A percentile compares a stretch with the other conserved stretches of the same genome.
phyloP scores from a whole-genome alignment of 2,329 filamentous ascomycete genomes.

The Orbilia ellipsospora region DNA sequence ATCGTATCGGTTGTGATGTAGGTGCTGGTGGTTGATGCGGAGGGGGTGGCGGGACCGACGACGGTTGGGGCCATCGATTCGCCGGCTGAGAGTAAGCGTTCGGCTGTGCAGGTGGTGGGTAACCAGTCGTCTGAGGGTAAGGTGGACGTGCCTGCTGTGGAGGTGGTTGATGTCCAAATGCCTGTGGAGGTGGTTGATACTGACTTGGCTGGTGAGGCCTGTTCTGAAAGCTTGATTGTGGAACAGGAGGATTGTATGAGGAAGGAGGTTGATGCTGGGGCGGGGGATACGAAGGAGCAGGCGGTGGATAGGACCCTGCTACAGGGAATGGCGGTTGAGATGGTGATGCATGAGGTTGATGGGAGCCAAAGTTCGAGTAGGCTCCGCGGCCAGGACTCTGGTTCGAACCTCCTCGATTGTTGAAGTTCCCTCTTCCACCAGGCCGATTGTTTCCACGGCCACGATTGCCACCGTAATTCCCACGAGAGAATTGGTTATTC shows the following conservation, averaged over 20 bases:
- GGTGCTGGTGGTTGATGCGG: conserved; percentile 37
- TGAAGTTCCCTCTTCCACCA: conserved; percentile 50
- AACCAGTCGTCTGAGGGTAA: conserved; percentile 35
- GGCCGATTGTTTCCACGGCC: conserved; percentile 42
- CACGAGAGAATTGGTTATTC: conserved; percentile 52
- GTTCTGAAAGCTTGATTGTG: conserved; percentile 32
- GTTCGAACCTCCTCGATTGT: conserved; percentile 40
- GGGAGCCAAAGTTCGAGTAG: conserved; percentile 45
- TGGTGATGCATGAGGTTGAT: conserved; percentile 42
- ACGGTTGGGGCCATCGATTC: conserved; percentile 46
- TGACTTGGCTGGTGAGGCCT: conserved; percentile 44
- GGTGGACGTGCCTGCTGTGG: conserved; percentile 41
- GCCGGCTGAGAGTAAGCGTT: conserved; percentile 42
- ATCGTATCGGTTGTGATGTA: conserved; percentile 40
- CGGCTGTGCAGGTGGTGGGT: conserved; percentile 16
- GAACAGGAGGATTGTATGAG: conserved; percentile 35
- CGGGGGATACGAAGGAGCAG: conserved; percentile 36
- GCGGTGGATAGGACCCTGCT: conserved; percentile 37
- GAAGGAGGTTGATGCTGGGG: conserved; percentile 34
- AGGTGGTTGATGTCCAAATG: conserved; percentile 50
- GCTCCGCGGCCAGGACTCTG: conserved; percentile 42
- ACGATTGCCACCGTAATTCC: conserved; percentile 42
- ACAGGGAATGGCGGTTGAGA: conserved; percentile 44
- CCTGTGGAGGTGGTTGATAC: conserved; percentile 52
- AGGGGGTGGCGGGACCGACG: conserved; percentile 33